phyloP scores from a whole-genome alignment of 129 eudicot species.

The Flaveria sonorensis region DNA sequence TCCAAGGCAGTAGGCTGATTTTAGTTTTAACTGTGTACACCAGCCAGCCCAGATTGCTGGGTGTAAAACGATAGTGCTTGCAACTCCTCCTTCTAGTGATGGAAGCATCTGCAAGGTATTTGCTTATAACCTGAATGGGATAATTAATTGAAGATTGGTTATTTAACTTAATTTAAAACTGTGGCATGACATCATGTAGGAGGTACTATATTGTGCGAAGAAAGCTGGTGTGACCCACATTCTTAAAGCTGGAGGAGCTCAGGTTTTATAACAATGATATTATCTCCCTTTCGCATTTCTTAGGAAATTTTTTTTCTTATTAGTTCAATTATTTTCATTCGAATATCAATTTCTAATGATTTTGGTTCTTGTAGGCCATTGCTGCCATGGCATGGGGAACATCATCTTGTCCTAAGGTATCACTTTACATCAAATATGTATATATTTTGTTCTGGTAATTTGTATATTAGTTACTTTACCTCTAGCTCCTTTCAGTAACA shows the following conservation, averaged over 20 bases:
- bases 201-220: conserved; percentile 95
- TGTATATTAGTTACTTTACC: not conserved
- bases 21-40: conserved; percentile 17
- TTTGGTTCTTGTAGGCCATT: conserved; percentile 68
- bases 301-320: not conserved
- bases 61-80: conserved; percentile 94
- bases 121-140: conserved; percentile 26
- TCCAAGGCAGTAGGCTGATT: conserved; percentile 26
- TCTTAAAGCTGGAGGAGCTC: conserved; percentile 99
- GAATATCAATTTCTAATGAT: conserved; percentile 17
- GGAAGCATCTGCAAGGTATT: conserved; percentile 95
- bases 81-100: conserved; percentile 92
- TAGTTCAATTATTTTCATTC: not conserved
- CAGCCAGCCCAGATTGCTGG: conserved; percentile 99
- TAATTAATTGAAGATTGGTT: not conserved
- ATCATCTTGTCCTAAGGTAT: conserved; percentile 92
- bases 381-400: conserved; percentile 99
- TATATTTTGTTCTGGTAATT: not conserved
- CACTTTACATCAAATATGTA: not conserved
- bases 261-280: conserved; percentile 45
- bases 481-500: not conserved
- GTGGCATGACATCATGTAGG: conserved; percentile 46
- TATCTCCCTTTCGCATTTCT: not conserved
- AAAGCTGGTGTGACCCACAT: conserved; percentile 99
- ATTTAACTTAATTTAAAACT: not conserved